Evolutionary conservation across 495 filamentous ascomycete species (phyloP), one percentile per base, ranked within the genome.

Genomic region (Extremus antarcticus): DNA sequence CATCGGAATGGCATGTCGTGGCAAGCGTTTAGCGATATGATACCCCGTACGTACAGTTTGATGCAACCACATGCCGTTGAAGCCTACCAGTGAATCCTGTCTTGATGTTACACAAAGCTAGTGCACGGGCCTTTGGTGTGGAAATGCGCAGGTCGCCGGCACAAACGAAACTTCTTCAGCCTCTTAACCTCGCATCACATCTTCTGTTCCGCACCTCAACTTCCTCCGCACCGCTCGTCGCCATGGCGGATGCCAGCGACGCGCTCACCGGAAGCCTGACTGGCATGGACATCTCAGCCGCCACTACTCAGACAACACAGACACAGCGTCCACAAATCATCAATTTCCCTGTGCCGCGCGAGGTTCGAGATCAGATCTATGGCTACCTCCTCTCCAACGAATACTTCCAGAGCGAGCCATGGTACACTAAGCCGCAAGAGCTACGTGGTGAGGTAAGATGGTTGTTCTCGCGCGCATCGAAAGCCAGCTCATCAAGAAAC

Each of bases 361-460:
- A 56, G 24, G 7, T 56, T 11, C 47, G 54, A 20, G 47, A 51
- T 22, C 47, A 51, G 3, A 46, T 56, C n/a, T 56, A 51, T 21
- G 47, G 47, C 21, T 56, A 51, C 25, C 47, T 56, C 20, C 54
- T 56, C 17, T 19, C 38, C 47, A 46, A 56, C 38, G 19, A 56
- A 23, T 24, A 56, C 40, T 21, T 38, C 15, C 16, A 32, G 16
- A 19, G 10, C 3, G 10, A 32, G 25, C 54, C 46, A 9, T 56
- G 13, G 3, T n/a, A 22, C 47, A 35, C 25, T 11, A 25, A 25
- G n/a, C 8, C 35, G 2, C 9, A n/a, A 3, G 20, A 46, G 10
- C 29, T 1, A 16, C 47, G 40, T 1, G 39, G 17, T 15, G 16
- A 23, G 46, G 46, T 48, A 25, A 48, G 46, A n/a, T n/a, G n/a